Conservation (phyloP, 2,329 filamentous ascomycete species). For the Ophioceras dolichostomum region DNA sequence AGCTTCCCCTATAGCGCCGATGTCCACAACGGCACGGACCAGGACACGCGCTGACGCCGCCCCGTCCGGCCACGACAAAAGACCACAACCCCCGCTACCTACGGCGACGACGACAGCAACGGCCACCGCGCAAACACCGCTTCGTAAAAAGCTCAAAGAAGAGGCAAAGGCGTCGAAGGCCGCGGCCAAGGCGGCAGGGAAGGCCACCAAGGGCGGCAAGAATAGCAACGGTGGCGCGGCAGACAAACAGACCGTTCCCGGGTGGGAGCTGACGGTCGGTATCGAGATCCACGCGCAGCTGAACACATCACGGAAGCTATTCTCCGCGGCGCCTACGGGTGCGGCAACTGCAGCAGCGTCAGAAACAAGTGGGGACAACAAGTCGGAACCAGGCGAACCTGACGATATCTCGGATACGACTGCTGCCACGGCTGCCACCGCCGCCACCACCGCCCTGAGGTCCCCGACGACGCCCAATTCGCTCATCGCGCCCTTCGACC, state of each 20-base stretch:
- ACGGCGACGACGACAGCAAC: not conserved
- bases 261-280: slow-evolving; percentile 90
- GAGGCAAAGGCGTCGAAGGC: slow-evolving; percentile 41
- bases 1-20: not conserved
- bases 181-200: slow-evolving; percentile 27
- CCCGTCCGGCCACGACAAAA: slow-evolving; percentile 1
- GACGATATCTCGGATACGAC: too few species aligned
- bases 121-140: slow-evolving; percentile 23
- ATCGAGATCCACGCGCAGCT: slow-evolving; percentile 97
- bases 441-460: not conserved
- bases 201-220: slow-evolving; percentile 34
- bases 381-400: too few species aligned
- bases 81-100: not conserved
- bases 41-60: not conserved
- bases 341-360: too few species aligned
- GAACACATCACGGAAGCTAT: slow-evolving; percentile 80
- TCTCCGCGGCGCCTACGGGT: slow-evolving; percentile 60
- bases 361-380: too few species aligned
- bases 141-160: slow-evolving; percentile 64
- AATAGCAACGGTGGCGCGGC: too few species aligned
- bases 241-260: slow-evolving; percentile 39
- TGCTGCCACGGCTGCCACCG: not conserved
- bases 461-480: slow-evolving; percentile 50
- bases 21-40: not conserved
- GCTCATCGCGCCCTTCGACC: slow-evolving; percentile 81